These are phyloP conservation scores for Vicia sativa DNA, from an alignment of 306 rosid genomes.

Conservation along the genomic window DNA sequence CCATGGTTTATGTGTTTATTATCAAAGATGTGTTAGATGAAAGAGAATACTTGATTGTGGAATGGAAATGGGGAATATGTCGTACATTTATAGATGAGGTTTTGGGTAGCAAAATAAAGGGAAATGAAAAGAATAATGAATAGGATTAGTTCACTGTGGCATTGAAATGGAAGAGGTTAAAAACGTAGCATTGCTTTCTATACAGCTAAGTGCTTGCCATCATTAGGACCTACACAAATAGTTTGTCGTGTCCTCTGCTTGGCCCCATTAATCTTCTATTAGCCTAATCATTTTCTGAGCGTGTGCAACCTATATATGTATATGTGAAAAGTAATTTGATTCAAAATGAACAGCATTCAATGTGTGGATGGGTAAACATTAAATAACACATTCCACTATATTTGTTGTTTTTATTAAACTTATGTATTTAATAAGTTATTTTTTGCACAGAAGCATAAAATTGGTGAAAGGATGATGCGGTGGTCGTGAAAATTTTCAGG, in stretches of 20 bases:
- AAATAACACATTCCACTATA: not conserved
- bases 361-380: slow-evolving; percentile 2
- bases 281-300: slow-evolving; percentile 29
- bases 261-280: slow-evolving; percentile 22
- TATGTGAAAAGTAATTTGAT: not conserved
- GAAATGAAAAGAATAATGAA: not conserved
- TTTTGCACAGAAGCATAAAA: too few relatives aligned
- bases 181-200: slow-evolving; percentile 54
- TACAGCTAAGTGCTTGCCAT: slow-evolving; percentile 77
- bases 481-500: too few relatives aligned
- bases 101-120: not conserved
- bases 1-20: slow-evolving; percentile 26
- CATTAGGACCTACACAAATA: slow-evolving; percentile 64
- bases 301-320: slow-evolving; percentile 26
- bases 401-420: not conserved
- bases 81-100: slow-evolving; percentile 40
- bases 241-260: slow-evolving; percentile 31
- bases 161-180: slow-evolving; percentile 44
- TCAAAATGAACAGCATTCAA: not conserved
- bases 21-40: not conserved
- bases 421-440: too few relatives aligned
- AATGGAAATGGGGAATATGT: slow-evolving; percentile 19
- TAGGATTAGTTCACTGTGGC: slow-evolving; percentile 22
- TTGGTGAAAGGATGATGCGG: too few relatives aligned
- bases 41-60: slow-evolving; percentile 32